phyloP scores from a whole-genome alignment of 345 rosid species.

The Barbarea vulgaris region DNA sequence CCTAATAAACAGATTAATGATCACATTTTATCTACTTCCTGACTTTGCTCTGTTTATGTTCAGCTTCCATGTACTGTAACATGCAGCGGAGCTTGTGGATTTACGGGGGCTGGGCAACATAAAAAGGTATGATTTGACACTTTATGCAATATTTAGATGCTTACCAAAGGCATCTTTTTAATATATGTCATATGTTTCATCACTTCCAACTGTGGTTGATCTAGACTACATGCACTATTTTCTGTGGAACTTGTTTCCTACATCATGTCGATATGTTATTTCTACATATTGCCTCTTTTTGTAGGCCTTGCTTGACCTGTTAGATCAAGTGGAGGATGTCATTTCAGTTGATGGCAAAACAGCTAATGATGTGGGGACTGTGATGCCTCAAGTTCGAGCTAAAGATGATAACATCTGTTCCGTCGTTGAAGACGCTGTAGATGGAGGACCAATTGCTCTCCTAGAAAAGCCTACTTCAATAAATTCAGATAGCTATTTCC shows the following conservation, averaged over 20 bases:
- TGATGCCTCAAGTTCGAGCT: constrained; percentile 46
- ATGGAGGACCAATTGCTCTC: constrained; percentile 36
- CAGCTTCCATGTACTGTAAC: constrained; percentile 39
- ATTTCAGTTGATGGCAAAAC: constrained; percentile 67
- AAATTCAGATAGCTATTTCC: constrained; percentile 53
- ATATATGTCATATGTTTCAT: not conserved
- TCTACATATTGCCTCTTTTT: constrained; percentile 25
- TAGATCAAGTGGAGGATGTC: constrained; percentile 95
- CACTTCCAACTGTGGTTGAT: constrained; percentile 15
- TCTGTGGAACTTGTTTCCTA: constrained; percentile 11
- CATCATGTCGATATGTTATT: not conserved
- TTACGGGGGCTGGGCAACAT: constrained; percentile 57
- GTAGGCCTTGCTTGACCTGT: constrained; percentile 84
- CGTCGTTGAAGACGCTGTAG: constrained; percentile 26
- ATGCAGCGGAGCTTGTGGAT: constrained; percentile 50
- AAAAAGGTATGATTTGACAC: constrained; percentile 63
- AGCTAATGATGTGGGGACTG: constrained; percentile 39
- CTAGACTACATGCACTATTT: constrained; percentile 11
- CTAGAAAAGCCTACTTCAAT: constrained; percentile 31
- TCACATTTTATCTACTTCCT: constrained; percentile 12
- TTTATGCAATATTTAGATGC: constrained; percentile 11
- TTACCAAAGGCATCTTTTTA: not conserved
- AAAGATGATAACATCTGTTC: constrained; percentile 34
- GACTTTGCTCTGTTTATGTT: constrained; percentile 31
- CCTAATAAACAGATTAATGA: constrained; percentile 4